Evolutionary conservation across 1,139 yeast genomes (phyloP).

Genomic region (Yamadazyma epiphylla): DNA sequence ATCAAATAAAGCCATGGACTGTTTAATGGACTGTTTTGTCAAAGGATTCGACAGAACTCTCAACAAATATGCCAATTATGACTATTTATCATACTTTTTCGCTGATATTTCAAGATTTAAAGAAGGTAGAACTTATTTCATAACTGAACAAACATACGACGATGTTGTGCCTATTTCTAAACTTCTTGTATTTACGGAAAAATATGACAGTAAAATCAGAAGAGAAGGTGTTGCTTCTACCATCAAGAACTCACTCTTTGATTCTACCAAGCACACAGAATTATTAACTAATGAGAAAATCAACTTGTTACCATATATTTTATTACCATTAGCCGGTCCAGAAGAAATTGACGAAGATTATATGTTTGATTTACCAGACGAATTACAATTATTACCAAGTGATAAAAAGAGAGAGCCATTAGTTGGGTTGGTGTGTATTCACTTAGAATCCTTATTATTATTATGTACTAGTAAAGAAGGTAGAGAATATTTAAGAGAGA

Average conservation of each 20-base stretch:
- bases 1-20: slow-evolving; percentile 65
- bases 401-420: slow-evolving; percentile 78
- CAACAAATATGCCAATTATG: slow-evolving; percentile 71
- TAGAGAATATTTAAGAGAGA: slow-evolving; percentile 72
- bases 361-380: slow-evolving; percentile 83
- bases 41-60: slow-evolving; percentile 73
- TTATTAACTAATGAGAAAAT: slow-evolving; percentile 61
- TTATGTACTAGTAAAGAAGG: slow-evolving; percentile 70
- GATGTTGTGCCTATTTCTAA: slow-evolving; percentile 77
- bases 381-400: slow-evolving; percentile 72
- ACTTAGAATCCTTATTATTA: slow-evolving; percentile 71
- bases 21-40: slow-evolving; percentile 86
- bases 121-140: slow-evolving; percentile 73
- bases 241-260: slow-evolving; percentile 85
- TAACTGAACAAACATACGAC: slow-evolving; percentile 69
- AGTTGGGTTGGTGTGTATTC: slow-evolving; percentile 60
- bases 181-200: slow-evolving; percentile 78
- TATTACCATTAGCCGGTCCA: slow-evolving; percentile 81
- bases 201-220: slow-evolving; percentile 71
- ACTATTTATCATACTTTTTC: slow-evolving; percentile 82
- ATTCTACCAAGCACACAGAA: slow-evolving; percentile 60
- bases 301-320: slow-evolving; percentile 74
- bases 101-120: slow-evolving; percentile 79
- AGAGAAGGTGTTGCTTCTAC: slow-evolving; percentile 94
- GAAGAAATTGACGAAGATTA: slow-evolving; percentile 81